phyloP scores from a whole-genome alignment of 2,329 filamentous ascomycete species.

The Xylariaceae sp. region DNA sequence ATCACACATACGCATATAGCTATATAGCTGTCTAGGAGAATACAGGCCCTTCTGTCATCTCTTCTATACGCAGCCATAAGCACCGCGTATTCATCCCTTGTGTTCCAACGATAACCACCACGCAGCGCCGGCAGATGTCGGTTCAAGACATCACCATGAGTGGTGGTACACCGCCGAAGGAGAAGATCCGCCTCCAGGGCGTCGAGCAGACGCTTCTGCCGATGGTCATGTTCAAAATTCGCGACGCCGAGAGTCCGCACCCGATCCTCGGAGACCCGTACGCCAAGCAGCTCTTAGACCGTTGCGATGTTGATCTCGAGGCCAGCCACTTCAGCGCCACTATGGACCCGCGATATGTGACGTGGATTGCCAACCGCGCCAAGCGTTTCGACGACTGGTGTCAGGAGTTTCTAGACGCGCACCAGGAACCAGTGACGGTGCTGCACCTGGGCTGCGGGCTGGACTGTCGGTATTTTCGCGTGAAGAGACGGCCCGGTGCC shows the following conservation, averaged over 20 bases:
- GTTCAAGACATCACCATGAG: too few species aligned
- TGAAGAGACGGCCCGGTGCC: conserved; percentile 3
- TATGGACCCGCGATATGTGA: conserved; percentile 20
- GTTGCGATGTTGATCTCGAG: conserved; percentile 14
- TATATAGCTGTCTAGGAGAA: too few species aligned
- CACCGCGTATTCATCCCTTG: too few species aligned
- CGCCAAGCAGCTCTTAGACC: conserved; percentile 24
- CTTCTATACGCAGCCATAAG: too few species aligned
- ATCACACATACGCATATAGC: too few species aligned
- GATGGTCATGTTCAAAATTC: conserved; percentile 20
- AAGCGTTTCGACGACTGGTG: conserved; percentile 29
- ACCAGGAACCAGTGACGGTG: conserved; percentile 26
- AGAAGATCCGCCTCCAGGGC: conserved; percentile 21
- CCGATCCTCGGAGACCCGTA: conserved; percentile 23
- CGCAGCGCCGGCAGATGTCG: too few species aligned
- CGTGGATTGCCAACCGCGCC: conserved; percentile 21
- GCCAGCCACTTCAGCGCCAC: conserved; percentile 17
- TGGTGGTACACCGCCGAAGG: too few species aligned
- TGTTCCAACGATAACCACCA: too few species aligned
- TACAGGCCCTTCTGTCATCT: too few species aligned
- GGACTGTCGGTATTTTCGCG: conserved; percentile 24
- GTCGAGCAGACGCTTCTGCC: conserved; percentile 28
- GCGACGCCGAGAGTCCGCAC: conserved; percentile 19
- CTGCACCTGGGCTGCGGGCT: conserved; percentile 32
- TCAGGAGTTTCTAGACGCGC: conserved; percentile 22